A percentile compares a stretch with the other conserved stretches of the same genome.
Evolutionary conservation across 192 early-diverging fungal species (phyloP).

Genomic region (Coemansia sp.): DNA sequence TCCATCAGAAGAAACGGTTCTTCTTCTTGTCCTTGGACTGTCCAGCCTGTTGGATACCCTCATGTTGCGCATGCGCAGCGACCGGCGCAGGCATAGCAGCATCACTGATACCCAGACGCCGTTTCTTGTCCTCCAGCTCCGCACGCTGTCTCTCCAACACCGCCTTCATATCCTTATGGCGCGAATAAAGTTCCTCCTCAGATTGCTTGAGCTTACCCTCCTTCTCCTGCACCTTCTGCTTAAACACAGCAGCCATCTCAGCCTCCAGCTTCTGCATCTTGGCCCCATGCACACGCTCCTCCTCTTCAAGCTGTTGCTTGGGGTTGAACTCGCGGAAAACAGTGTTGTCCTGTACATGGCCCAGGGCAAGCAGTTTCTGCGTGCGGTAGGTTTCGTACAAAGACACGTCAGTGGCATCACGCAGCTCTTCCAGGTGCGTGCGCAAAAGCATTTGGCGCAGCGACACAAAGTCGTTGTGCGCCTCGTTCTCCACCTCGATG

Average conservation of each 20-base stretch:
- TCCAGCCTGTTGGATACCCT: background rate
- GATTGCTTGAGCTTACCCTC: conserved; percentile 94
- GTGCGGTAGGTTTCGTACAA: conserved; percentile 96
- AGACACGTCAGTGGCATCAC: conserved; percentile 81
- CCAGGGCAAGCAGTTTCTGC: conserved; percentile 83
- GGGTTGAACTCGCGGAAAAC: conserved; percentile 81
- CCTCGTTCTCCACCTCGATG: conserved; percentile 94
- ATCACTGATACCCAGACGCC: conserved; percentile 59
- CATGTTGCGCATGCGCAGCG: background rate
- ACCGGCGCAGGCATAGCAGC: background rate
- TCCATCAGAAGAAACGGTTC: conserved; percentile 47
- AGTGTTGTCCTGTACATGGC: conserved; percentile 71
- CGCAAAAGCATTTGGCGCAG: conserved; percentile 85
- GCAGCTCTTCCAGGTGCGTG: conserved; percentile 95
- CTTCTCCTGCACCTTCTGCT: conserved; percentile 97
- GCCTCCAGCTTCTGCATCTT: conserved; percentile 97
- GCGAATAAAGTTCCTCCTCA: conserved; percentile 93
- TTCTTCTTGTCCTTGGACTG: conserved; percentile 50
- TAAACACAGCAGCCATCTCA: conserved; percentile 98
- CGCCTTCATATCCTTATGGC: conserved; percentile 96
- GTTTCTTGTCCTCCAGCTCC: conserved; percentile 94
- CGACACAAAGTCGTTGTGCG: conserved; percentile 93
- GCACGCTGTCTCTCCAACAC: conserved; percentile 87
- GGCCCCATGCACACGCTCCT: conserved; percentile 82
- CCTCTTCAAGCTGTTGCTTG: conserved; percentile 80